phyloP scores from a whole-genome alignment of 352 stramenopile genomes.

The Globisporangium heterothallicum region DNA sequence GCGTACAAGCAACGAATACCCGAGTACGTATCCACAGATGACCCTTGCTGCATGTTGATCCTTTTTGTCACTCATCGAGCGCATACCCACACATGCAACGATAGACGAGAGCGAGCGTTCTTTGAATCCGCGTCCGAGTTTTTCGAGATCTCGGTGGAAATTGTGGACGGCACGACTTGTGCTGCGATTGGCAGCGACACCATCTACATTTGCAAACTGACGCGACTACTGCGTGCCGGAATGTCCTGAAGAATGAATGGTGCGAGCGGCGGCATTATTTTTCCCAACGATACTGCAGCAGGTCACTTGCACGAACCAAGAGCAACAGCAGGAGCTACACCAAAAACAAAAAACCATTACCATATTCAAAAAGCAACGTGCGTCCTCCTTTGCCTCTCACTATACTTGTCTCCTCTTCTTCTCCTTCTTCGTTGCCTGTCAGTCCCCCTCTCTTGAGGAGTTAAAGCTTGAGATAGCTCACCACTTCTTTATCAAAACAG shows the following conservation, averaged over 20 bases:
- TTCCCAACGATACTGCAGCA: too few species aligned
- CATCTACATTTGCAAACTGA: conserved; percentile 48
- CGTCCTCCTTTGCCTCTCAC: too few species aligned
- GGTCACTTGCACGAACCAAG: too few species aligned
- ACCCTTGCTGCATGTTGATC: too few species aligned
- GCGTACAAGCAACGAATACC: conserved; percentile 70
- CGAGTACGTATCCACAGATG: conserved; percentile 18
- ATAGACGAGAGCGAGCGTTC: conserved; percentile 35
- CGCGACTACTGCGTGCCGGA: too few species aligned
- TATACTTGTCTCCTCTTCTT: not conserved
- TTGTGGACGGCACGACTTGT: conserved; percentile 2
- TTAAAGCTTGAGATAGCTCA: conserved; percentile 70
- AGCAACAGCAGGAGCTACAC: not conserved
- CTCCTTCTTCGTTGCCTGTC: not conserved
- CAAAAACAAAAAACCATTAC: not conserved
- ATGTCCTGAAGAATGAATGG: too few species aligned
- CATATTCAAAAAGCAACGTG: conserved; percentile 1
- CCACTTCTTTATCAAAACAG: conserved; percentile 80
- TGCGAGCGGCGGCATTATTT: too few species aligned
- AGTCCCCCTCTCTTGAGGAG: not conserved
- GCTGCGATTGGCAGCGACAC: conserved; percentile 17
- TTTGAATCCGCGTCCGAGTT: conserved; percentile 26
- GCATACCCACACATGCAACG: too few species aligned
- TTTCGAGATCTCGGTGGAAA: conserved; percentile 39
- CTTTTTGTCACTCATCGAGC: too few species aligned